Evolutionary conservation across 345 rosid species (phyloP).

Genomic region (Pistacia integerrima): DNA sequence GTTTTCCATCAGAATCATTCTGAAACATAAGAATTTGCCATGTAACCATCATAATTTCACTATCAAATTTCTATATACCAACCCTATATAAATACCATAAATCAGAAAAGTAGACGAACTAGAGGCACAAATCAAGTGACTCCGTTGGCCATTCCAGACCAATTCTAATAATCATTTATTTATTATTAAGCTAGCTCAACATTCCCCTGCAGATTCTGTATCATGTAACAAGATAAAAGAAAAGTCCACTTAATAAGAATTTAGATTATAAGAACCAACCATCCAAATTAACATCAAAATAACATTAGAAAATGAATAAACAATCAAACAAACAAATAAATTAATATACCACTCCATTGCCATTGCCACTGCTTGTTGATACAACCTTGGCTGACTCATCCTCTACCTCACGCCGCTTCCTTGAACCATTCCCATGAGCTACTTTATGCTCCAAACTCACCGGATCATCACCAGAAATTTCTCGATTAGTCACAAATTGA

Average conservation of each 20-base stretch:
- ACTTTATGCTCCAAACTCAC: slow-evolving; percentile 41
- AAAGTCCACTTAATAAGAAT: neutral
- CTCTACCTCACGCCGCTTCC: slow-evolving; percentile 59
- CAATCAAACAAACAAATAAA: neutral
- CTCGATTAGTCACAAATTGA: slow-evolving; percentile 39
- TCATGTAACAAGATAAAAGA: neutral
- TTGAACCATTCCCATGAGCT: slow-evolving; percentile 33
- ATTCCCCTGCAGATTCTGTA: neutral
- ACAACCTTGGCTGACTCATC: slow-evolving; percentile 50
- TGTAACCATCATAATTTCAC: neutral
- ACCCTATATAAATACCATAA: neutral
- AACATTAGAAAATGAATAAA: neutral
- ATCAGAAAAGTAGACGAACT: neutral
- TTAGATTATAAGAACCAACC: neutral
- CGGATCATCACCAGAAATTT: slow-evolving; percentile 40
- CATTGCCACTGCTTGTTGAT: slow-evolving; percentile 50
- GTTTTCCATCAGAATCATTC: slow-evolving; percentile 53
- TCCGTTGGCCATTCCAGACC: neutral
- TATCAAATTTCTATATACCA: neutral
- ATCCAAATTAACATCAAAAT: neutral
- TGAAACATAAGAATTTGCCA: slow-evolving; percentile 18
- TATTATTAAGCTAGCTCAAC: neutral
- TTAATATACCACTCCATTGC: slow-evolving; percentile 39
- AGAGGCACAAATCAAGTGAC: neutral
- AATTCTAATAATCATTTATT: neutral